Evolutionary conservation across 163 green algal species (phyloP), one percentile per base, ranked within the genome.

Genomic region (Scenedesmus sp.): DNA sequence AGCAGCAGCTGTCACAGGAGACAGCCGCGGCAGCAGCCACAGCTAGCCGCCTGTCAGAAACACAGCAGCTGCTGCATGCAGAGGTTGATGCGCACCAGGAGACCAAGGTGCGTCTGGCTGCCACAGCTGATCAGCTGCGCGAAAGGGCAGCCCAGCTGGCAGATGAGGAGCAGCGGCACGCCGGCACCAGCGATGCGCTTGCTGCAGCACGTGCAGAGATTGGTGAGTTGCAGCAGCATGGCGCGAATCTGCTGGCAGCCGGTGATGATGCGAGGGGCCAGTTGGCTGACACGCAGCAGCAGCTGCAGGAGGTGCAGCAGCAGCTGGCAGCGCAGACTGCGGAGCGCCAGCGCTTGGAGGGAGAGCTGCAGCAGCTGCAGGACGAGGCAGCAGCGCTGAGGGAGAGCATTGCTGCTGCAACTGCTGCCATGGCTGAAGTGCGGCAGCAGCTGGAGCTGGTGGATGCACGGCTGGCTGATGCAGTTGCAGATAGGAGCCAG

Each of bases 371-470:
- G 60, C 57, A 46, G 16, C 88, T 92, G 13, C 18, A 84, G 16
- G 62, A 15, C 2, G 59, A 86, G 88, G 60, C 59, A 9, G 46
- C 15, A 3, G 34, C 18, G 8, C 34, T 87, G 60, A 26, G 55
- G 8, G 77, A 55, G 16, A 77, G 34, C 60, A 55, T 79, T 10
- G 46, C 82, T 34, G 88, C 59, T 9, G 89, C 82, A 9, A 79
- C 23, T 10, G 23, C n/a, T 13, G 60, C 54, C 15, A n/a, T 64
- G 52, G 82, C 83, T 13, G 52, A 77, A 12, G 18, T 90, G 82
- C 4, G 34, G 67, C 26, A 90, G 70, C 64, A 90, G 70, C 67
- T 90, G 70, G 84, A 90, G 90, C 23, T 73, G 13, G 79, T 81
- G 23, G 18, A 88, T 26, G 52, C 66, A 20, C 23, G 56, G 15